These are phyloP conservation scores for Candida peoriensis DNA, from an alignment of 805 yeast genomes.

Conservation along the genomic window DNA sequence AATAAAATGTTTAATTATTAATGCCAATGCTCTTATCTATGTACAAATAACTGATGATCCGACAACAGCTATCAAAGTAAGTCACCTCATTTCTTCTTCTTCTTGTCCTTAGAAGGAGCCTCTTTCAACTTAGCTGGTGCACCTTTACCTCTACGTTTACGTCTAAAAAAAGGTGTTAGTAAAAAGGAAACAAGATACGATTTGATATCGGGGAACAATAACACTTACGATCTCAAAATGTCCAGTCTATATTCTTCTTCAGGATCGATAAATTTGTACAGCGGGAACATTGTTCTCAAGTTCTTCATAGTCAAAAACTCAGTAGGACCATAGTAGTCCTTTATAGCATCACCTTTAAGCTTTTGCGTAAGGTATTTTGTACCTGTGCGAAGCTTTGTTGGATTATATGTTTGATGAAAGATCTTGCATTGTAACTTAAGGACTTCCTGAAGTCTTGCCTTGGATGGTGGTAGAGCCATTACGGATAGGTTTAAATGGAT, in stretches of 20 bases:
- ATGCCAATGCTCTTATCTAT: constrained; percentile 6
- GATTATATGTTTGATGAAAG: constrained; percentile 69
- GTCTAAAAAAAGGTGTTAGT: constrained; percentile 25
- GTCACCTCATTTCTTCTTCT: constrained; percentile 31
- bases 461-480: no score
- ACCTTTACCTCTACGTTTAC: constrained; percentile 85
- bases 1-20: background rate
- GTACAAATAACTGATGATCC: constrained; percentile 5
- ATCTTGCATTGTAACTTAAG: constrained; percentile 58
- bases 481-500: no score
- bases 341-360: constrained; percentile 67
- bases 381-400: constrained; percentile 63
- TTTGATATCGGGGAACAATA: background rate
- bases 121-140: constrained; percentile 74
- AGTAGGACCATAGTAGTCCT: constrained; percentile 70
- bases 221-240: constrained; percentile 17
- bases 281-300: constrained; percentile 48
- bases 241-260: constrained; percentile 64
- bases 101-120: constrained; percentile 31
- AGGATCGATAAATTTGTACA: constrained; percentile 51
- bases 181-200: background rate
- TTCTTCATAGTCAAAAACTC: constrained; percentile 61
- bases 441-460: constrained; percentile 47
- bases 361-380: constrained; percentile 62
- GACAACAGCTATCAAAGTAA: background rate